Evolutionary conservation across 352 stramenopile species (phyloP), one percentile per base, ranked within the genome.

Genomic region (Phytophthora hibernalis): DNA sequence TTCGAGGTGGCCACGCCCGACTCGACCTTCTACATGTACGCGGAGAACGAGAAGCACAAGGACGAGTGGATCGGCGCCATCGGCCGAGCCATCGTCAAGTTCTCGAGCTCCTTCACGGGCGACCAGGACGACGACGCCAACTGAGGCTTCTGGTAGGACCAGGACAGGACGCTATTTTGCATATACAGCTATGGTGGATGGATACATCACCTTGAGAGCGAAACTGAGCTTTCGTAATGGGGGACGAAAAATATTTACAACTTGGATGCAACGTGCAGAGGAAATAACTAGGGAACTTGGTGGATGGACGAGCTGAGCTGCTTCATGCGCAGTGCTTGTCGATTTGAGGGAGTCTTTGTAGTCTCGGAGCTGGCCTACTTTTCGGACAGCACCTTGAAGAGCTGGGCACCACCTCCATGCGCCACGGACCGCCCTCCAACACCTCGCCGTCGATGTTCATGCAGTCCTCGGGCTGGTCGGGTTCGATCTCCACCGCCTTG

Each of bases 21-120:
- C 67, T 88, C 80, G 15, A 95, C 89, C 18, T 97, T 92, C 75
- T 97, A 97, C 77, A 96, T 97, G 87, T 96, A 95, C 77, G 91
- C 91, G 26, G 87, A 96, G 70, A 94, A 84, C 61, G 91, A 97
- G 66, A 89, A 96, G 78, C 87, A 95, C 43, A 97, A 97, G 78
- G 88, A 97, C 77, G 89, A 96, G 65, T 97, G 91, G 91, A 97
- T 97, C 65, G 97, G 97, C 35, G 94, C 94, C 47, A 98, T 99
- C 47, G 97, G 97, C 44, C 95, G 96, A 61, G 92, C 97, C 22
- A 99, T 99, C 80, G 97, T 99, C 65, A 97, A 98, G 68, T 98
- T 97, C 80, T 98, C 93, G 8, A 97, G 86, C 68, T 99, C 96
- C 9, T 99, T 98, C 80, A 97, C 93, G 45, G 87, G 93, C 73